phyloP scores from a whole-genome alignment of 2,329 filamentous ascomycete species.

The Pseudogymnoascus sp. region DNA sequence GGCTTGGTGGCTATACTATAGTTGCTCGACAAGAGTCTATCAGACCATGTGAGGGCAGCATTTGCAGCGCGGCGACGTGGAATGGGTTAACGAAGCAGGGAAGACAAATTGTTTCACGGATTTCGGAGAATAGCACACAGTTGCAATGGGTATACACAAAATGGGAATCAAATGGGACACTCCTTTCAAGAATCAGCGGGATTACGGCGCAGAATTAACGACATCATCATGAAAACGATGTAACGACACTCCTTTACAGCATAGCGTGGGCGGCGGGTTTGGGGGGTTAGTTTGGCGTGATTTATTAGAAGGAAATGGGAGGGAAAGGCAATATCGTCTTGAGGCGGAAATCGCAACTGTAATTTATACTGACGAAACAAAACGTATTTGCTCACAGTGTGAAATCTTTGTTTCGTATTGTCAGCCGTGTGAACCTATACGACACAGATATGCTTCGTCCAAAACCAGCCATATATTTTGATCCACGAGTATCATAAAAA shows the following conservation, averaged over 20 bases:
- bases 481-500: not conserved
- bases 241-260: not conserved
- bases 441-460: not conserved
- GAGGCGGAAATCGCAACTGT: not conserved
- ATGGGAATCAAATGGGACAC: not conserved
- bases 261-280: not conserved
- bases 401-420: not conserved
- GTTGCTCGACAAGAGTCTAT: not conserved
- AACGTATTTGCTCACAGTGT: not conserved
- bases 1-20: not conserved
- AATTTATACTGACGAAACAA: not conserved
- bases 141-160: not conserved
- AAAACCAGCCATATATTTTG: not conserved
- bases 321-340: not conserved
- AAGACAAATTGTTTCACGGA: not conserved
- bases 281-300: not conserved
- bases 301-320: not conserved
- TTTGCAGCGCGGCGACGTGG: not conserved
- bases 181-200: not conserved
- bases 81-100: not conserved
- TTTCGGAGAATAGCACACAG: not conserved
- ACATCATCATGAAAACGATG: conserved; percentile 1
- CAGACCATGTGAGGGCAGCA: not conserved
- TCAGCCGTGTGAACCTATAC: not conserved
- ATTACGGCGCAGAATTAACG: not conserved